Conservation (phyloP, 2,329 filamentous ascomycete species). For the Dactylellina drechsleri region DNA sequence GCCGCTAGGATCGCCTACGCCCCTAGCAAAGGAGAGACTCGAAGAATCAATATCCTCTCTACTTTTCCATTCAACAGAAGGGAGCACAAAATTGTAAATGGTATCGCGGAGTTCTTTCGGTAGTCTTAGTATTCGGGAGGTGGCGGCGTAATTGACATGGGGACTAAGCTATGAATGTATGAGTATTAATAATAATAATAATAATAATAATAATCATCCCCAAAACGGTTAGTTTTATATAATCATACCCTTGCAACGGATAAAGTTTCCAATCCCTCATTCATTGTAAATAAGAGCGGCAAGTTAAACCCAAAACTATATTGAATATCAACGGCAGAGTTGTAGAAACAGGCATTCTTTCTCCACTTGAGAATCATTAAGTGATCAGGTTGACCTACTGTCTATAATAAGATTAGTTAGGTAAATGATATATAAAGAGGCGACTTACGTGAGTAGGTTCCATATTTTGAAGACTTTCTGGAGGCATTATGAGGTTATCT, state of each 20-base stretch:
- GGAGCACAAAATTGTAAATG: background rate
- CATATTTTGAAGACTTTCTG: background rate
- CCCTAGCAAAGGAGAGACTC: background rate
- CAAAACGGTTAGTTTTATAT: background rate
- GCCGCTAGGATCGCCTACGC: background rate
- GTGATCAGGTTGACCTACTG: background rate
- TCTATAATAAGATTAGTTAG: background rate
- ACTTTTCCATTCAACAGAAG: background rate
- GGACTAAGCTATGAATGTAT: background rate
- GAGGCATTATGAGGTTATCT: background rate
- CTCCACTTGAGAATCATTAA: background rate
- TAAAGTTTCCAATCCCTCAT: slow-evolving; percentile 1
- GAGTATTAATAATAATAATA: background rate
- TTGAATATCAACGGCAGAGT: background rate
- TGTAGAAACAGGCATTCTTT: background rate
- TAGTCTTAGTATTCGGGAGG: background rate
- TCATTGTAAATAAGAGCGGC: slow-evolving; percentile 1
- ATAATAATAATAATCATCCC: background rate
- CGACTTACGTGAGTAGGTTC: background rate
- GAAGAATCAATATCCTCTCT: background rate
- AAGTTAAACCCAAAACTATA: background rate
- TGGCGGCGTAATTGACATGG: background rate
- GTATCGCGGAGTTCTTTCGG: background rate
- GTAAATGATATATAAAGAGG: background rate
- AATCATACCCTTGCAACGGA: background rate